Base-by-base conservation (phyloP, 2,329 filamentous ascomycete species). In the Coniochaeta sp. region DNA sequence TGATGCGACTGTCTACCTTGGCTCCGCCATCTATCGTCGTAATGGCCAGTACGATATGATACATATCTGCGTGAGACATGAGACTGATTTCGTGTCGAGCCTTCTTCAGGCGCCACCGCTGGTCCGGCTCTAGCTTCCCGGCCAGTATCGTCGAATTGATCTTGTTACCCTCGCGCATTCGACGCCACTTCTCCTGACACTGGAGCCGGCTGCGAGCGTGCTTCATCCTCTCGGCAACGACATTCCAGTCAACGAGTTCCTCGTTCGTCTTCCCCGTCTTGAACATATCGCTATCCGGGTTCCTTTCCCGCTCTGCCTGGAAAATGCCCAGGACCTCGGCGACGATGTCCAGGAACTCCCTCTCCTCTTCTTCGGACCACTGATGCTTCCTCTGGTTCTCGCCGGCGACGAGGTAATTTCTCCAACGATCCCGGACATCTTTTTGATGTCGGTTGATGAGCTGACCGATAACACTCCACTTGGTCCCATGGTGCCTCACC, bases 381-480 rank as follows among this genome's bases (percentile, higher is more conserved):
- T 74, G 71, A 36, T 82, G 80, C 47, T 76, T 80, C 34, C 77
- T 78, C 60, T 77, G 75, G 0, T 77, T 79, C 6, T 81, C 76
- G 22, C 81, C 81, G 59, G 83, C 86, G 54, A 86, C 74, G 24
- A 89, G 73, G 66, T 88, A 86, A 66, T 90, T 89, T 43, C 86
- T 80, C 77, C 87, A 90, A 3, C 89, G 84, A 69, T 91, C 88
- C 58, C 88, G 82, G 58, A 87, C 79, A 68, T 91, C 88, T 62
- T 85, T 82, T 0, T 82, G 78, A 43, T 85, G 81, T 6, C 89
- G 85, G 63, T 86, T 86, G 64, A 90, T 80, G 24, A 83, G 64
- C n/a, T 78, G 75, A 0, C 80, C 84, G 64, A 92, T 88, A 31
- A 77, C 65, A 12, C 79, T 79, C 86, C 88, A 92, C 61, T 84